Evolutionary conservation across 768 basidiomycete genomes (phyloP), one percentile per base, ranked within the genome.

Genomic region (Nevesoporus exiguus): DNA sequence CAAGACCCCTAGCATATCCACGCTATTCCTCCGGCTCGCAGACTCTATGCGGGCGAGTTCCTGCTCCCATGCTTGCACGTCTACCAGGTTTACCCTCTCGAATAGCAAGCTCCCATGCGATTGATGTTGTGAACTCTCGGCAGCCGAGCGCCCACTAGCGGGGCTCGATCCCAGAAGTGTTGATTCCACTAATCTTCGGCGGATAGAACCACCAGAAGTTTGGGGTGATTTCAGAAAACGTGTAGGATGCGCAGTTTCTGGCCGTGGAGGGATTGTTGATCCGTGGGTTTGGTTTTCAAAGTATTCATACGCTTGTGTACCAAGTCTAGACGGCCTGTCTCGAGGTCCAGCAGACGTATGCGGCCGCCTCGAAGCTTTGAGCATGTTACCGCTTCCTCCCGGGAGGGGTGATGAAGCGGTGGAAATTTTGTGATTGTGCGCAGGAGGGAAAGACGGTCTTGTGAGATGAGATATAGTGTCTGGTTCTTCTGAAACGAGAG

Each of bases 261-360:
- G 67, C 48, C 69, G 61, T 5, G 48, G 43, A 44, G 59, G 59
- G 21, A 52, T 60, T 21, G 47, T 34, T n/a, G 56, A 41, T 51
- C 56, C 64, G 22, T 44, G 55, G 46, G 41, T 55, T 51, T 61
- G 51, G 47, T 47, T 45, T 54, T 62, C 59, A 37, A 48, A 36
- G 46, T 43, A 44, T 45, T 58, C 59, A 47, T 51, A 54, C 36
- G 49, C 27, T 39, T 43, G 56, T 34, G 54, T 48, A 49, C 61
- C 68, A 47, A 63, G 57, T 46, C 60, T 70, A 47, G 68, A 66
- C 29, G 76, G 66, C 65, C 75, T 77, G 63, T 88, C 86, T 54
- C 84, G 74, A 25, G 82, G 83, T 13, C 87, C 86, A n/a, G 85
- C 85, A 54, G 84, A 85, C 22, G 87, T 89, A 64, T 90, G 86